Conservation (phyloP, 2,329 filamentous ascomycete genomes). For the Penicillium italicum region DNA sequence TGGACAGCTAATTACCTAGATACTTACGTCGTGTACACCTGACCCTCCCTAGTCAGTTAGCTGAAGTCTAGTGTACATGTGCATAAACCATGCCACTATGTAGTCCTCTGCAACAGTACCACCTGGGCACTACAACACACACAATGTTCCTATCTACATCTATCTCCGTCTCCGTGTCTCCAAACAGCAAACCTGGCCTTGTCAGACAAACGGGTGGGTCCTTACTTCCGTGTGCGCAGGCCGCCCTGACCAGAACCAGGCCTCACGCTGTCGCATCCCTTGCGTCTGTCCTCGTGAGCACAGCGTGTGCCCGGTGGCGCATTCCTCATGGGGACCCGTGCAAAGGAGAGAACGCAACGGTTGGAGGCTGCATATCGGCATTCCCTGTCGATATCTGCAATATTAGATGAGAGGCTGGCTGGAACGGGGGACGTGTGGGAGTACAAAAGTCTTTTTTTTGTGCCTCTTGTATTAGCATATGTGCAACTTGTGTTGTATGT, state of each 20-base stretch:
- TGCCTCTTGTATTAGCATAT: background rate
- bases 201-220: constrained; percentile 10
- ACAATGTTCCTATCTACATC: background rate
- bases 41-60: background rate
- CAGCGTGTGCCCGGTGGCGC: constrained; percentile 15
- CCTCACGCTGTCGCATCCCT: constrained; percentile 10
- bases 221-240: constrained; percentile 6
- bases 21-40: background rate
- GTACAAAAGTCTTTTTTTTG: background rate
- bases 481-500: background rate
- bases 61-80: background rate
- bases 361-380: background rate
- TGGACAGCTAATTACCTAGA: background rate
- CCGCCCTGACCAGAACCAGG: background rate
- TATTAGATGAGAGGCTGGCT: background rate
- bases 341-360: background rate
- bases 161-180: background rate
- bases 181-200: background rate
- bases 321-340: constrained; percentile 12
- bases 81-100: background rate
- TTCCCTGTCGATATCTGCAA: background rate
- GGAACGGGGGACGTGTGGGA: background rate
- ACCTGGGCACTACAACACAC: background rate
- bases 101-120: background rate
- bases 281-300: constrained; percentile 22